Base-by-base conservation (phyloP, 1,284 basidiomycete genomes). In the Trichosporon ovoides region DNA sequence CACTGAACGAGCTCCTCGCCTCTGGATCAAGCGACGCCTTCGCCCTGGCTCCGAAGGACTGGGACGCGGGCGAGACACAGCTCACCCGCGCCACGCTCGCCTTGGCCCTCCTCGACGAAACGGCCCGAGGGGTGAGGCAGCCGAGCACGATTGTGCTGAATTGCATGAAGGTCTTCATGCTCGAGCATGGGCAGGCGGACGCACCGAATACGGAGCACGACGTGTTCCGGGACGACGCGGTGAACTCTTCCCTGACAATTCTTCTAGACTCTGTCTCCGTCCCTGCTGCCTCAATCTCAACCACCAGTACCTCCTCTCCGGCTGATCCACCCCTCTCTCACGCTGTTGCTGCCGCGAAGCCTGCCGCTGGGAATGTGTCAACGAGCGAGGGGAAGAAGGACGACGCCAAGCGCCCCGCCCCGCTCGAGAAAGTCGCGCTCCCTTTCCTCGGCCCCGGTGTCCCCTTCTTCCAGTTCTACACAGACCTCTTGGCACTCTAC, bases 381-480 rank as follows among this genome's bases (percentile, higher is more conserved):
- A 22, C 38, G 72, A 63, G 9, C 10, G 14, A 9, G 70, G 67
- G 18, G 69, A 60, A 4, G 66, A 67, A 16, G 51, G 12, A 35
- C 4, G 31, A 16, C 19, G 12, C 10, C 3, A n/a, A 22, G 9
- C 37, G 38, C 49, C 20, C 37, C 3, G 53, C 65, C 3, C 72
- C 79, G 38, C 76, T 92, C 40, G 90, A 92, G 68, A 68, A 74
- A 7, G 83, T 83, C 2, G 81, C 88, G 1, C 66, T 70, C 12
- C 79, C 80, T 10, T 87, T 89, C 76, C 83, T 92, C 7, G 85
- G 87, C 0, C 51, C 79, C 2, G 80, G 80, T 1, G 74, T 62
- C 0, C 89, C 91, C 0, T 97, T 96, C 80, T 97, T 87, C 79
- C 92, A 96, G 72, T 89, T 89, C 71, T 98, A 94, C 79, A 89